Base-by-base conservation (phyloP, 2,329 filamentous ascomycete species). In the Pochonia chlamydosporia region DNA sequence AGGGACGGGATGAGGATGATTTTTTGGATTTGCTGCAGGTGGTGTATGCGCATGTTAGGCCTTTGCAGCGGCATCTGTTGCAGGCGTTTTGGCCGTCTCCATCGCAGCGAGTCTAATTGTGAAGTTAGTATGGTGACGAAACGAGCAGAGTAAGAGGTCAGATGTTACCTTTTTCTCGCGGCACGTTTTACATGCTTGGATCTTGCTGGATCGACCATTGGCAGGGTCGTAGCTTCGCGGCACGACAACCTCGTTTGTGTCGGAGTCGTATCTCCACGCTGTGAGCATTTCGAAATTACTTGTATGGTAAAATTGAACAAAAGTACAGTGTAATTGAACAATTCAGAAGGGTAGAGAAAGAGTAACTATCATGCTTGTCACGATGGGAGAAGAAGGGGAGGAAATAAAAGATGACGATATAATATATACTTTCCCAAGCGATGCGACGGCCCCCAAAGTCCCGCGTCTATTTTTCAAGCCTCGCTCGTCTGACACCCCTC, bases 181-280 rank as follows among this genome's bases (percentile, higher is more conserved):
- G 20, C 45, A 47, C n/a, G 13, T 43, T n/a, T 47, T 43, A 26
- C 45, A 47, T 3, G 45, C 45, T 14, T 37, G 39, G n/a, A 47
- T 47, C 30, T 47, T 47, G 40, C 45, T 47, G 1, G 45, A 25
- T 6, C 45, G 39, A 8, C 45, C 45, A 2, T 41, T 40, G 20
- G 45, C 45, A 7, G 45, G 28, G 23, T 47, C 40, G 37, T 47
- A 47, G 16, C 21, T 20, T 10, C 45, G 45, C 39, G 45, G 39
- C 5, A 47, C 45, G 18, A 16, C 45, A 6, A 47, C 31, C 37
- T 47, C 36, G 4, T 42, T 43, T 28, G 45, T 47, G 8, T 47
- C 21, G 14, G 39, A n/a, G 39, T 39, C 45, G 45, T 47, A 47
- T 28, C 45, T 36, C 45, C 45, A 47, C 13, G 45, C 39, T 14